Base-by-base conservation (phyloP, 75 land plant genomes). In the Larix kaempferi region DNA sequence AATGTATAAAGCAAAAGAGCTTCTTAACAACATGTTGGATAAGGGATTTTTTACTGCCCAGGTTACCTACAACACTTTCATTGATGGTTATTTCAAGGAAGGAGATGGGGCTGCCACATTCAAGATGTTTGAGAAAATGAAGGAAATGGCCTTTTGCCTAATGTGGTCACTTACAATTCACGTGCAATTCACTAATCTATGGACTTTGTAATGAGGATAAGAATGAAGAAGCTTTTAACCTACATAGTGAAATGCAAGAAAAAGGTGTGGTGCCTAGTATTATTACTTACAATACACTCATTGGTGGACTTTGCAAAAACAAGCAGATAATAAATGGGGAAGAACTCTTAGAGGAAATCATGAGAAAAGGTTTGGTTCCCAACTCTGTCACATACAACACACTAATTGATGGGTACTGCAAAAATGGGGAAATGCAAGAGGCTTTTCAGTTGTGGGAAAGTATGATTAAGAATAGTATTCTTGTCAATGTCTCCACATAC, bases 221-320 rank as follows among this genome's bases (percentile, higher is more conserved):
- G 57, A 23, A 82, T 5, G 80, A 88, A 17, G 87, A 82, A 59
- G 90, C 91, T 12, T 58, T 71, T 17, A 54, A 64, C 19, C 54
- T 88, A 59, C 69, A 79, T 44, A 73, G 74, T 17, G 89, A 87
- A 78, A 89, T 87, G 91, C 64, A 76, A 67, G 57, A 44, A 13
- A 57, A 59, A 13, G 26, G 58, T 65, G n/a, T 73, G 6, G 10
- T 23, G 25, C 84, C 91, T 13, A 85, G 85, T 74, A 78, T 82
- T 49, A 74, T 84, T 21, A 85, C 82, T 27, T 89, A 81, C 59
- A 89, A 87, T 82, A 76, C 74, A 17, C 66, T 89, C 22, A 80
- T 88, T 27, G 72, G 82, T 82, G 91, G 89, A 17, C 80, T 84
- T 19, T 84, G 91, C 44, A 89, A 89, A 81, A 78, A 81, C 21